These are phyloP conservation scores for Penicillium paradoxum DNA, from an alignment of 495 filamentous ascomycete species.

Conservation along the genomic window DNA sequence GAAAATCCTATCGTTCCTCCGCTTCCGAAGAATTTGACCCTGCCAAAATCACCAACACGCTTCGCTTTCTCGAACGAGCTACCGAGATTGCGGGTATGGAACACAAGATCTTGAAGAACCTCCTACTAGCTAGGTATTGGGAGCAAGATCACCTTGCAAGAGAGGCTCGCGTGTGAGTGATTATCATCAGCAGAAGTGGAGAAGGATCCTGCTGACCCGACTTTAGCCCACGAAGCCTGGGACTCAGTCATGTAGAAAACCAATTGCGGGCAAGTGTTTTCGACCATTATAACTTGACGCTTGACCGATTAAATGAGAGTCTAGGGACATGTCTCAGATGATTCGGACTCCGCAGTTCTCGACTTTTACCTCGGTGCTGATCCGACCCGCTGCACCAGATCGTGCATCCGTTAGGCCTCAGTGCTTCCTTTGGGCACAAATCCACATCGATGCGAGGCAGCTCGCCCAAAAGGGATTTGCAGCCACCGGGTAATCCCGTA, in stretches of 20 bases:
- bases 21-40: slow-evolving; percentile 49
- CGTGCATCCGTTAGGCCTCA: slow-evolving; percentile 19
- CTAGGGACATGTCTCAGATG: slow-evolving; percentile 64
- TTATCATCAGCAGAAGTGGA: not conserved
- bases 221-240: slow-evolving; percentile 29
- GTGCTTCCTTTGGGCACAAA: slow-evolving; percentile 26
- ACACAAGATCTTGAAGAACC: slow-evolving; percentile 72
- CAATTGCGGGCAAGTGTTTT: slow-evolving; percentile 36
- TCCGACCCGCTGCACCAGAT: slow-evolving; percentile 19
- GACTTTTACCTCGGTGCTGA: slow-evolving; percentile 5
- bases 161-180: slow-evolving; percentile 35
- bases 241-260: slow-evolving; percentile 23
- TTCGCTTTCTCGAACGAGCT: slow-evolving; percentile 72
- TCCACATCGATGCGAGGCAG: slow-evolving; percentile 9
- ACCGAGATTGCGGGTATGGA: slow-evolving; percentile 63
- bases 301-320: slow-evolving; percentile 68
- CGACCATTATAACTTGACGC: slow-evolving; percentile 59
- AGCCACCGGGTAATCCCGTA: not conserved
- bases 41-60: slow-evolving; percentile 62
- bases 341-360: slow-evolving; percentile 13
- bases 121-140: slow-evolving; percentile 61
- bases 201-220: slow-evolving; percentile 16
- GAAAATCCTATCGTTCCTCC: slow-evolving; percentile 63
- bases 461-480: slow-evolving; percentile 13
- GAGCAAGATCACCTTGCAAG: slow-evolving; percentile 36